These are phyloP conservation scores for Fragilariopsis cylindrus DNA, from an alignment of 108 stramenopile genomes.

Conservation along the genomic window DNA sequence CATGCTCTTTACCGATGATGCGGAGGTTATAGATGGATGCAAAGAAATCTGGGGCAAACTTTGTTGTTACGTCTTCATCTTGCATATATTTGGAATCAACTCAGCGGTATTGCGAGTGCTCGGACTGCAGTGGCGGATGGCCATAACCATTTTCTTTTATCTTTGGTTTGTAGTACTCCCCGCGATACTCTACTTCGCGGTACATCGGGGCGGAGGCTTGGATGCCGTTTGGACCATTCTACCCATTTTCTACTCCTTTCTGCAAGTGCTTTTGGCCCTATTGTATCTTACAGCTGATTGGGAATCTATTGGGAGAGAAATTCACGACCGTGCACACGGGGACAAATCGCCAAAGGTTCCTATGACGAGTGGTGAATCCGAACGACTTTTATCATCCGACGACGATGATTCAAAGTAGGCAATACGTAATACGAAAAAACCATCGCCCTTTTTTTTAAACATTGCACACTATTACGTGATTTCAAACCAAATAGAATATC, in stretches of 20 bases:
- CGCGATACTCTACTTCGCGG: constrained; percentile 23
- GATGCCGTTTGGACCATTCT: constrained; percentile 38
- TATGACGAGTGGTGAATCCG: neutral
- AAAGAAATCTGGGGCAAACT: constrained; percentile 43
- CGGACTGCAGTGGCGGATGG: constrained; percentile 56
- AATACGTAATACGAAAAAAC: no score
- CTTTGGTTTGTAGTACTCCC: constrained; percentile 41
- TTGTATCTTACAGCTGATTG: constrained; percentile 41
- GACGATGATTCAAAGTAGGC: neutral
- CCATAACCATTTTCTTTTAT: constrained; percentile 30
- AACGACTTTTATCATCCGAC: neutral
- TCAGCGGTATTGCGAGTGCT: constrained; percentile 42
- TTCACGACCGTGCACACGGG: constrained; percentile 5
- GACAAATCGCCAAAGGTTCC: neutral
- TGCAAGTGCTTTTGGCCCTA: constrained; percentile 38
- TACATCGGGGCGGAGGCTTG: constrained; percentile 34
- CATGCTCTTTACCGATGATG: constrained; percentile 40
- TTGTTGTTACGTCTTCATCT: constrained; percentile 38
- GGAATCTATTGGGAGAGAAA: constrained; percentile 29
- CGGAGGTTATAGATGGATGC: constrained; percentile 35
- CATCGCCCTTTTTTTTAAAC: no score
- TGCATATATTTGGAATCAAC: constrained; percentile 49
- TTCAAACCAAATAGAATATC: no score
- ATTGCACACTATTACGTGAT: no score
- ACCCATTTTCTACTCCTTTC: constrained; percentile 32